Evolutionary conservation across 2,329 filamentous ascomycete genomes (phyloP), one percentile per base, ranked within the genome.

Genomic region (Gremmenia infestans): DNA sequence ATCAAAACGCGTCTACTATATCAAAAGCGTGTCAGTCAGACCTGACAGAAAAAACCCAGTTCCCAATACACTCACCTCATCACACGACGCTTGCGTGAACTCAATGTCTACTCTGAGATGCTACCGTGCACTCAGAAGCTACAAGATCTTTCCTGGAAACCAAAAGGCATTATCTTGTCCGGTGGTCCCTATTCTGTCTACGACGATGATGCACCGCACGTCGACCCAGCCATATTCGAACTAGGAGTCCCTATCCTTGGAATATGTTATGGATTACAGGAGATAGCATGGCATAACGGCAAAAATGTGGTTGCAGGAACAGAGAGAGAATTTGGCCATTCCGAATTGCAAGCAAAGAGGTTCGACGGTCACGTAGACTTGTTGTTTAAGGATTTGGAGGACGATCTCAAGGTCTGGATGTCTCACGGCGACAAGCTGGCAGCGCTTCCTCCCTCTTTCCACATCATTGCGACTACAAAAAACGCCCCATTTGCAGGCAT

Each of bases 71-170:
- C 83, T 42, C 87, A 91, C 71, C 77, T 92, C n/a, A 68, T 68
- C 37, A 66, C 67, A 8, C 52, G 89, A 53, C 83, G 89, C 36
- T 80, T 95, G 28, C 82, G 91, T 64, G 83, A 88, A 65, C 81
- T 95, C 73, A 87, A 87, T 75, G 81, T 95, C 71, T 96, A 89
- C 77, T 85, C 85, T 59, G 91, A 96, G 76, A 88, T 96, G 86
- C 83, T 95, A 45, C 89, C 89, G 22, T 96, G 91, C 74, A 95
- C 87, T 47, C 85, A 88, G 67, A 93, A 93, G 77, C 73, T 95
- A 22, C 76, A 82, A 6, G 89, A 94, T 54, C 80, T 96, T 36
- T 70, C 78, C 48, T 96, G 82, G 78, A 91, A 85, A 69, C 93
- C 93, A 19, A 88, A 87, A 69, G 93, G 92, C 64, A 85, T 97